phyloP scores from a whole-genome alignment of 2,329 filamentous ascomycete genomes.

The Colletotrichum siamense region DNA sequence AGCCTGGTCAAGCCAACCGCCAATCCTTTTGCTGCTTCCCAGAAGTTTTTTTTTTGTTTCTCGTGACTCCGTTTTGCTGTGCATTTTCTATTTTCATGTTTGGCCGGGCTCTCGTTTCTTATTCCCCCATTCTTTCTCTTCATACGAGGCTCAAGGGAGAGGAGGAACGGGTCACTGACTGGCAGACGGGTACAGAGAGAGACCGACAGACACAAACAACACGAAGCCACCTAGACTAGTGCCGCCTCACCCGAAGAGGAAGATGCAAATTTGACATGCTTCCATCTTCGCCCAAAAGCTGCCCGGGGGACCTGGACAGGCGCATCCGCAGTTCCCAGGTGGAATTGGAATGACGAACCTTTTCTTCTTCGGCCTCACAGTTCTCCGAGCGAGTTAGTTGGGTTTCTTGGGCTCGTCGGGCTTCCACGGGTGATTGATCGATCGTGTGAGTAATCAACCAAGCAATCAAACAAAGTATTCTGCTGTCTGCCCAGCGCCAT shows the following conservation, averaged over 20 bases:
- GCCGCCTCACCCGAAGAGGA: not conserved
- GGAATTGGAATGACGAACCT: constrained; percentile 4
- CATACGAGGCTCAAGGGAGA: not conserved
- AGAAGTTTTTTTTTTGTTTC: not conserved
- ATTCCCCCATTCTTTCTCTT: not conserved
- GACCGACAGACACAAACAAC: not conserved
- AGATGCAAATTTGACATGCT: not conserved
- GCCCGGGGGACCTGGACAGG: not conserved
- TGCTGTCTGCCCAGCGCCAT: not conserved
- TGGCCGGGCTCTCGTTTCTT: not conserved
- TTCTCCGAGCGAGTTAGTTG: not conserved
- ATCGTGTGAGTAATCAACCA: not conserved
- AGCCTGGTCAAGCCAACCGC: not conserved
- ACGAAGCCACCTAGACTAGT: not conserved
- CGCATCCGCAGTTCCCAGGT: not conserved
- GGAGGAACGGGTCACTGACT: not conserved
- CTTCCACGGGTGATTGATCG: not conserved
- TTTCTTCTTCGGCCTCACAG: not conserved
- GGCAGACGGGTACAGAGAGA: not conserved
- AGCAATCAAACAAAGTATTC: not conserved
- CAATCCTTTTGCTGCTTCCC: not conserved
- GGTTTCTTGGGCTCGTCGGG: not conserved
- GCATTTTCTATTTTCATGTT: not conserved
- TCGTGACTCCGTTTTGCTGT: not conserved
- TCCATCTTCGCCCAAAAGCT: not conserved